A percentile compares a stretch with the other conserved stretches of the same genome.
Conservation (phyloP, 2,329 filamentous ascomycete genomes). For the Bipolaris cookei region DNA sequence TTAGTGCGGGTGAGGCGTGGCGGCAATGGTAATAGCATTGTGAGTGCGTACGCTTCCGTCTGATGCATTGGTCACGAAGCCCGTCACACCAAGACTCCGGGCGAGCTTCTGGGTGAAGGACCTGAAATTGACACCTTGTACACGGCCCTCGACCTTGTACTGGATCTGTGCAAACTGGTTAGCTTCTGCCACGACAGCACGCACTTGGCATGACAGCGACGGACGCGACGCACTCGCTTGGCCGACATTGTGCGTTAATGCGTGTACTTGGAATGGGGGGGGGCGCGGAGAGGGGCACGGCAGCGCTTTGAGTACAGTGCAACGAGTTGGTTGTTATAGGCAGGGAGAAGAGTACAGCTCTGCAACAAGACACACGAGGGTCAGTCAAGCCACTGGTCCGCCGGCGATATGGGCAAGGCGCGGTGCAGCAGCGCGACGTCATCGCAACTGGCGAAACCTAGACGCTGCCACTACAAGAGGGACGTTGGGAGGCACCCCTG, state of each 20-base stretch:
- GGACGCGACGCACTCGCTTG: conserved; percentile 40
- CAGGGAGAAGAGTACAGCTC: neutral
- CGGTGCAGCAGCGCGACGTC: conserved; percentile 15
- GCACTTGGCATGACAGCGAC: neutral
- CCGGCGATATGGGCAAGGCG: neutral
- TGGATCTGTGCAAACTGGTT: conserved; percentile 49
- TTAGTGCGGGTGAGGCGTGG: conserved; percentile 14
- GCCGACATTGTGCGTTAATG: conserved; percentile 34
- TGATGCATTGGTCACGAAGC: conserved; percentile 54
- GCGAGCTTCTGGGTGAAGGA: conserved; percentile 54
- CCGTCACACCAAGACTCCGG: conserved; percentile 52
- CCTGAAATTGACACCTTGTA: conserved; percentile 61
- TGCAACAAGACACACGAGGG: no score
- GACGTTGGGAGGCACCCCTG: conserved; percentile 3
- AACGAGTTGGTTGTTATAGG: neutral
- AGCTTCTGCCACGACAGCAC: conserved; percentile 18
- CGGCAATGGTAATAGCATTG: neutral
- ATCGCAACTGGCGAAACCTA: conserved; percentile 9
- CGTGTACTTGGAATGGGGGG: no score
- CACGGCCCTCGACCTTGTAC: conserved; percentile 56
- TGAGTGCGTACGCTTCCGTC: conserved; percentile 51
- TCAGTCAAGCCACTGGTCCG: neutral
- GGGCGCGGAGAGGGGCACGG: conserved; percentile 1
- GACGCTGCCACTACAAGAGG: neutral
- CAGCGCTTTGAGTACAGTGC: conserved; percentile 29